phyloP scores from a whole-genome alignment of 176 grass and related monocot species.

The Microstegium vimineum region DNA sequence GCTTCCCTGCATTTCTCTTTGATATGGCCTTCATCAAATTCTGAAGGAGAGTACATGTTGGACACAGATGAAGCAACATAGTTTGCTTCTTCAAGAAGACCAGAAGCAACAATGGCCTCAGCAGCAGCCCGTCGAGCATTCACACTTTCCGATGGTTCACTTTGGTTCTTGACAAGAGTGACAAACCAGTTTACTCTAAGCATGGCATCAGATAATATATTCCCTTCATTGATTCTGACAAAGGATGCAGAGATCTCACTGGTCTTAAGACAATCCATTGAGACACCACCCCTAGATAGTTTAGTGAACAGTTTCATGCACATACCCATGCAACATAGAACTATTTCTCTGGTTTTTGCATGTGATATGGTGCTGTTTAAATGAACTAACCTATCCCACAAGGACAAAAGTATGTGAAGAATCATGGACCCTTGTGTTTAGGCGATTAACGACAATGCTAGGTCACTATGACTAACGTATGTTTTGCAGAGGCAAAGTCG shows the following conservation, averaged over 20 bases:
- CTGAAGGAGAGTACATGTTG: constrained; percentile 32
- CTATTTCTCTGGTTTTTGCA: constrained; percentile 75
- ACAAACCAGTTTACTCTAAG: constrained; percentile 58
- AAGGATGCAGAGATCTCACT: constrained; percentile 26
- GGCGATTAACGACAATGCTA: too few relatives aligned
- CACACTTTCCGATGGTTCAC: constrained; percentile 73
- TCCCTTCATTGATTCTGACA: constrained; percentile 29
- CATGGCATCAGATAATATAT: constrained; percentile 34
- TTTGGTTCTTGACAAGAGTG: constrained; percentile 57
- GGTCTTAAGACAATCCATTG: constrained; percentile 19
- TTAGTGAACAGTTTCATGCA: constrained; percentile 73
- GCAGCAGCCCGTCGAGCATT: constrained; percentile 69
- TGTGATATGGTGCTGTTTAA: constrained; percentile 59
- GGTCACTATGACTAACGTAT: too few relatives aligned
- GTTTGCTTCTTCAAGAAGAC: constrained; percentile 64
- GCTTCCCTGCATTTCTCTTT: constrained; percentile 37
- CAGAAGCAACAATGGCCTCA: constrained; percentile 77
- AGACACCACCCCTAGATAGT: constrained; percentile 41
- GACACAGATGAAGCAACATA: constrained; percentile 47
- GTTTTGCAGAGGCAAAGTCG: too few relatives aligned
- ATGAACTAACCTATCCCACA: constrained; percentile 85
- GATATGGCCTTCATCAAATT: constrained; percentile 36
- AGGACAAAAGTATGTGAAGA: constrained; percentile 44
- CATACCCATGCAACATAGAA: constrained; percentile 86
- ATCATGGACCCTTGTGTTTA: too few relatives aligned